Evolutionary conservation across 257 asterid genomes (phyloP).

Genomic region (Gardenia jasminoides): DNA sequence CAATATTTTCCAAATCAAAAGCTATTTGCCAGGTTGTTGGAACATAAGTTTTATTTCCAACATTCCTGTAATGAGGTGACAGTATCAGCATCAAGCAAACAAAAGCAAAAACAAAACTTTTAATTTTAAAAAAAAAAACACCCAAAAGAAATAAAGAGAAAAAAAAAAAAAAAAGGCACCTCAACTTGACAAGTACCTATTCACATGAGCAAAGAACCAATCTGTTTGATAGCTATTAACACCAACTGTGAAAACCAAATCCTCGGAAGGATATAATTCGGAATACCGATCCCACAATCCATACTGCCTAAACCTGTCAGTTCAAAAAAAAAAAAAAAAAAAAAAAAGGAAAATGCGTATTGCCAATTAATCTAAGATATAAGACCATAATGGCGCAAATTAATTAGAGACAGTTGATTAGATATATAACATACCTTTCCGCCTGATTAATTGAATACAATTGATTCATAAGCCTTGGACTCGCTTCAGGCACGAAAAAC

Average conservation of each 20-base stretch:
- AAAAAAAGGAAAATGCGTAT: neutral
- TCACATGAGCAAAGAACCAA: slow-evolving; percentile 90
- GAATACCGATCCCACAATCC: slow-evolving; percentile 91
- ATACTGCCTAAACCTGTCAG: slow-evolving; percentile 69
- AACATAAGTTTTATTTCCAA: slow-evolving; percentile 49
- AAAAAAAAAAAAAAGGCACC: neutral
- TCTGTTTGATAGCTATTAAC: slow-evolving; percentile 45
- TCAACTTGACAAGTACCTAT: slow-evolving; percentile 36
- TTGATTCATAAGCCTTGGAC: slow-evolving; percentile 58
- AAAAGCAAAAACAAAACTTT: too few species aligned
- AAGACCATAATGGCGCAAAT: neutral
- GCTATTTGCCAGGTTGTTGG: slow-evolving; percentile 79
- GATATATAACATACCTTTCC: slow-evolving; percentile 41
- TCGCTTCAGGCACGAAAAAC: slow-evolving; percentile 75
- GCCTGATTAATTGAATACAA: slow-evolving; percentile 34
- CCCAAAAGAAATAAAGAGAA: neutral
- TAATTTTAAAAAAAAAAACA: neutral
- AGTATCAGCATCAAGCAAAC: neutral
- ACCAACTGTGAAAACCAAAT: slow-evolving; percentile 60
- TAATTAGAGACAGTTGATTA: neutral
- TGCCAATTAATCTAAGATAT: too few species aligned
- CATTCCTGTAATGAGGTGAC: slow-evolving; percentile 34
- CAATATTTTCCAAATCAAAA: slow-evolving; percentile 45
- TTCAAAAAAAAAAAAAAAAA: neutral
- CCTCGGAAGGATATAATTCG: slow-evolving; percentile 62